Evolutionary conservation across 2,329 filamentous ascomycete genomes (phyloP).

Genomic region (Nakataea oryzae): DNA sequence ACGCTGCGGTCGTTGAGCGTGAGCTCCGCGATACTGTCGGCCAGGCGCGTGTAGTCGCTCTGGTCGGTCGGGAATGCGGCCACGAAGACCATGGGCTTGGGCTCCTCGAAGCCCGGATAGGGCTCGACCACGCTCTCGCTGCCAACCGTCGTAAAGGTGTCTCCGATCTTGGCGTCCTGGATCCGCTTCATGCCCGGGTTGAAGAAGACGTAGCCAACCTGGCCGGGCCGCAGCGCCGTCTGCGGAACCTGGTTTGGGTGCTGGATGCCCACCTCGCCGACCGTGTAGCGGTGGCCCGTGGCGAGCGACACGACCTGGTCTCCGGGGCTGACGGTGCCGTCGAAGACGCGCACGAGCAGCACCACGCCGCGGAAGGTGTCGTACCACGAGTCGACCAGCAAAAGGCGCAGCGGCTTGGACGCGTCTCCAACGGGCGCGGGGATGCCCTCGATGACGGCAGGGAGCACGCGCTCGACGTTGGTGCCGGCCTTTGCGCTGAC

Average conservation of each 20-base stretch:
- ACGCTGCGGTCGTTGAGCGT: conserved; percentile 93
- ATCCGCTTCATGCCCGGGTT: conserved; percentile 98
- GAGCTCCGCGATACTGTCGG: conserved; percentile 90
- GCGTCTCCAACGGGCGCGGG: conserved; percentile 69
- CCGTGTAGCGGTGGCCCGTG: conserved; percentile 80
- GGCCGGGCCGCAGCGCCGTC: conserved; percentile 70
- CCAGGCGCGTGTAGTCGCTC: conserved; percentile 72
- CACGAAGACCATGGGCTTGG: conserved; percentile 98
- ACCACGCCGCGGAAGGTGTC: conserved; percentile 93
- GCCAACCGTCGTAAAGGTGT: conserved; percentile 82
- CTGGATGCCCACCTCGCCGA: conserved; percentile 95
- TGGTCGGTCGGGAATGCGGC: conserved; percentile 93
- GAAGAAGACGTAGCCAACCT: conserved; percentile 94
- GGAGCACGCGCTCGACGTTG: conserved; percentile 75
- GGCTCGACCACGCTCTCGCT: conserved; percentile 67
- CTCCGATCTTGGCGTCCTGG: conserved; percentile 89
- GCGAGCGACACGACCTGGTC: conserved; percentile 82
- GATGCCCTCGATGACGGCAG: conserved; percentile 75
- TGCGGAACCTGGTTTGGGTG: conserved; percentile 82
- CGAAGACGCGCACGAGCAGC: conserved; percentile 81
- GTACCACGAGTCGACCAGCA: conserved; percentile 97
- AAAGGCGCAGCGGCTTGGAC: conserved; percentile 61
- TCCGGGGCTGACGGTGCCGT: conserved; percentile 72
- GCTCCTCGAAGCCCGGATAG: conserved; percentile 89
- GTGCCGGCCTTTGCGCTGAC: conserved; percentile 92